A percentile compares a stretch with the other conserved stretches of the same genome.
Evolutionary conservation across 129 eudicot genomes (phyloP).

Genomic region (Centella asiatica): DNA sequence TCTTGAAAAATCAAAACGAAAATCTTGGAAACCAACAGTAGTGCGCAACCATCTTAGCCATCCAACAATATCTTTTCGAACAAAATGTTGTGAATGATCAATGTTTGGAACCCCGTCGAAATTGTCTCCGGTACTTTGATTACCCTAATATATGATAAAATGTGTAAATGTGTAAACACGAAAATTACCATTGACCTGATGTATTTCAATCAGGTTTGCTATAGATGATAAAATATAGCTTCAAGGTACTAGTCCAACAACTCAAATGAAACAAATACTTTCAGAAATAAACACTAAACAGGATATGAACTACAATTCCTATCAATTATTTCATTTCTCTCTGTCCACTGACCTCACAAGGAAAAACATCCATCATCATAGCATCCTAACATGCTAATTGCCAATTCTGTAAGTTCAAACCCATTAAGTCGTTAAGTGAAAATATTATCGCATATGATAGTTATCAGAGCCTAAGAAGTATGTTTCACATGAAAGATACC

Average conservation of each 20-base stretch:
- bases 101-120: constrained; percentile 81
- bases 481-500: background rate
- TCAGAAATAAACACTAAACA: background rate
- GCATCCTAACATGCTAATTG: background rate
- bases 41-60: constrained; percentile 76
- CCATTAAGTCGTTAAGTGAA: background rate
- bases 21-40: constrained; percentile 85
- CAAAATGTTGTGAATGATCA: constrained; percentile 75
- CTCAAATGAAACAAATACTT: background rate
- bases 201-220: background rate
- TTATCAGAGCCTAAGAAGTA: background rate
- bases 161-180: background rate
- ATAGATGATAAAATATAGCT: background rate
- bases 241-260: background rate
- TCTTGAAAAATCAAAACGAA: constrained; percentile 78
- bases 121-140: constrained; percentile 76
- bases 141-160: constrained; percentile 48
- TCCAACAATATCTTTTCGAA: constrained; percentile 57
- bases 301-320: no score
- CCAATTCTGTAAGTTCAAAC: background rate
- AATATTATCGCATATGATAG: background rate
- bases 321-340: no score
- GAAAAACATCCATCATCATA: background rate
- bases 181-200: background rate
- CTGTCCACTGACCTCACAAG: no score